These are phyloP conservation scores for Keithomyces neogunnii DNA, from an alignment of 2,329 filamentous ascomycete genomes.

Conservation along the genomic window DNA sequence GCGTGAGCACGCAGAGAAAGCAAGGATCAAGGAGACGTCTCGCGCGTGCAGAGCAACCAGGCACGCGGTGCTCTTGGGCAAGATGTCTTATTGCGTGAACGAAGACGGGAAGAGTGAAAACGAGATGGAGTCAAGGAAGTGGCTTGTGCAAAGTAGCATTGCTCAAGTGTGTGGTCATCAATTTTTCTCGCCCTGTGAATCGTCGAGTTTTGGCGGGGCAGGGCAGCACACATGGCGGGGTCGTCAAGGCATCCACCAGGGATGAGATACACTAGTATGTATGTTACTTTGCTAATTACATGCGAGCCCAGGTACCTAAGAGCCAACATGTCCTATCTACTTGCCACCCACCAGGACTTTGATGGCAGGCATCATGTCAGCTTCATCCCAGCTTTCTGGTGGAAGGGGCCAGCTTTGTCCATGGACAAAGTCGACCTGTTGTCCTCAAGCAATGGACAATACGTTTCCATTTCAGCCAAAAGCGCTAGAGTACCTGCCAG, in stretches of 20 bases:
- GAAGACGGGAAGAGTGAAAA: conserved; percentile 4
- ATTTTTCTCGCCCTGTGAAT: conserved; percentile 31
- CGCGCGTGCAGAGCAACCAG: conserved; percentile 9
- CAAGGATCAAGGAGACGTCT: not conserved
- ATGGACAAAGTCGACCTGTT: too few species aligned
- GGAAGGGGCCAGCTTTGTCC: too few species aligned
- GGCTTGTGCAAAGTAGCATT: not conserved
- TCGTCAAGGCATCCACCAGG: not conserved
- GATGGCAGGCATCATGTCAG: too few species aligned
- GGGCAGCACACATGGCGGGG: conserved; percentile 3
- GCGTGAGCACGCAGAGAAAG: not conserved
- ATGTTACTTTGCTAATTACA: too few species aligned
- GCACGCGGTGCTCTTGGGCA: conserved; percentile 9
- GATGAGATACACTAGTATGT: not conserved
- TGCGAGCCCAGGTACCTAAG: too few species aligned
- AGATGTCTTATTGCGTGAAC: not conserved
- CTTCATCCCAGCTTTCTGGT: too few species aligned
- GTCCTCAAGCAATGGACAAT: too few species aligned
- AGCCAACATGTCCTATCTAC: too few species aligned
- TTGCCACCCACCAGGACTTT: too few species aligned
- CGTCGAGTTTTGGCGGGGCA: conserved; percentile 17
- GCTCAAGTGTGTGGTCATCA: conserved; percentile 25
- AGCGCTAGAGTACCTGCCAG: too few species aligned
- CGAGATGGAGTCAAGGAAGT: conserved; percentile 2
- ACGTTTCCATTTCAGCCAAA: too few species aligned